These are phyloP conservation scores for Sclerotinia glacialis DNA, from an alignment of 2,329 filamentous ascomycete species.

Conservation along the genomic window DNA sequence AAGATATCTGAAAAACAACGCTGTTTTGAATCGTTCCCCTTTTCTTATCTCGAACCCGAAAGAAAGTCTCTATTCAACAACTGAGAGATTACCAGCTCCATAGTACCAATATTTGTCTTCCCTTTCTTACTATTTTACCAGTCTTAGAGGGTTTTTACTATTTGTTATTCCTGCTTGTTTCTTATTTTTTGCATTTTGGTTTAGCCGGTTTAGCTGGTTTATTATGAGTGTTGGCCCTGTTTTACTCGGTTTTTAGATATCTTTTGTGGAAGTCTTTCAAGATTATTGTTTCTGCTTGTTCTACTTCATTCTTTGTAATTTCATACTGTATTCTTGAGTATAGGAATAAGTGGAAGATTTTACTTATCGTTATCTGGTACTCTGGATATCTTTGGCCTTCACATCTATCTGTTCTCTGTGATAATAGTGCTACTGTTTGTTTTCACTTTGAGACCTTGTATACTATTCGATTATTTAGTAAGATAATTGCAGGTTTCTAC, in stretches of 20 bases:
- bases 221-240: neutral
- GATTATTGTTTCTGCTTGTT: neutral
- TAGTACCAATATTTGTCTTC: neutral
- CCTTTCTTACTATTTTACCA: accelerated
- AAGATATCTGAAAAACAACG: neutral
- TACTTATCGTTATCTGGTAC: neutral
- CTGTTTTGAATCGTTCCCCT: neutral
- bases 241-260: no score
- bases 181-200: no score
- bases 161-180: neutral
- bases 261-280: accelerated
- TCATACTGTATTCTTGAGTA: accelerated
- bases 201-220: no score
- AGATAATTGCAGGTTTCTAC: neutral
- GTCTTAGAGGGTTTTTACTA: neutral
- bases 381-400: neutral
- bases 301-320: accelerated
- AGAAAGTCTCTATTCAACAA: neutral
- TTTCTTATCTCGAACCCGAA: neutral
- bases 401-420: accelerated
- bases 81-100: neutral
- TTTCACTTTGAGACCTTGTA: neutral
- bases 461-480: neutral
- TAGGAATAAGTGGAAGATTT: neutral
- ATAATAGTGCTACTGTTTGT: no score